Evolutionary conservation across 495 filamentous ascomycete genomes (phyloP).

Genomic region (Melanomma pulvis-pyrius): DNA sequence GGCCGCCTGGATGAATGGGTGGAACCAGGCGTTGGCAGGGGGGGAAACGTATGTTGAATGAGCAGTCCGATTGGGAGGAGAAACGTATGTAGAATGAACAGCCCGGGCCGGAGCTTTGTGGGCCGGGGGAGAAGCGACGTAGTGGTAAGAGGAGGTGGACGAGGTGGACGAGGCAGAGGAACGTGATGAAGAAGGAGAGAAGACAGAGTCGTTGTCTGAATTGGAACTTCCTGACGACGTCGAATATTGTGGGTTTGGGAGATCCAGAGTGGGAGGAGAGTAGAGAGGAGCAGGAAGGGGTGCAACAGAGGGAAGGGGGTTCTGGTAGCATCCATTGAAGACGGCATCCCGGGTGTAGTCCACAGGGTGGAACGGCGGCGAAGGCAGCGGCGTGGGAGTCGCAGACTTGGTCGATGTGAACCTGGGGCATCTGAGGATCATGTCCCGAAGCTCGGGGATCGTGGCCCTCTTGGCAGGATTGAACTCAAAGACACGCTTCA

Average conservation of each 20-base stretch:
- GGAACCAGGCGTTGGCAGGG: conserved; percentile 33
- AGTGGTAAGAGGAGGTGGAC: conserved; percentile 38
- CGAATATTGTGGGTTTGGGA: conserved; percentile 32
- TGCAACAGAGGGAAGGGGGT: conserved; percentile 20
- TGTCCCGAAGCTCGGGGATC: conserved; percentile 75
- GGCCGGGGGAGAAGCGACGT: conserved; percentile 16
- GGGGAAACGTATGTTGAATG: conserved; percentile 15
- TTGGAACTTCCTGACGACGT: conserved; percentile 36
- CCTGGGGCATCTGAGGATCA: conserved; percentile 74
- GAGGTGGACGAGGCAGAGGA: conserved; percentile 40
- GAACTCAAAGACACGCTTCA: conserved; percentile 86
- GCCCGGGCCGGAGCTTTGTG: conserved; percentile 13
- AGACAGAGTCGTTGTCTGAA: conserved; percentile 41
- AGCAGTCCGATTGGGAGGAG: conserved; percentile 5
- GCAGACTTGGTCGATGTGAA: conserved; percentile 59
- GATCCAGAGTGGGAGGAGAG: conserved; percentile 17
- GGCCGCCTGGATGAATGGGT: conserved; percentile 37
- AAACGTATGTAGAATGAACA: conserved; percentile 37
- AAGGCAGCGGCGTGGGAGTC: conserved; percentile 31
- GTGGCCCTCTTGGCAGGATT: conserved; percentile 84
- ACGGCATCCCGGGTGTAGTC: conserved; percentile 37
- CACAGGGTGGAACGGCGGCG: conserved; percentile 37
- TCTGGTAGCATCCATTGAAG: conserved; percentile 34
- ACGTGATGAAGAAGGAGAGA: conserved; percentile 38
- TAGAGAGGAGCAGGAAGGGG: conserved; percentile 33